Conservation (phyloP, 768 basidiomycete genomes). For the Lyophyllum semitale region DNA sequence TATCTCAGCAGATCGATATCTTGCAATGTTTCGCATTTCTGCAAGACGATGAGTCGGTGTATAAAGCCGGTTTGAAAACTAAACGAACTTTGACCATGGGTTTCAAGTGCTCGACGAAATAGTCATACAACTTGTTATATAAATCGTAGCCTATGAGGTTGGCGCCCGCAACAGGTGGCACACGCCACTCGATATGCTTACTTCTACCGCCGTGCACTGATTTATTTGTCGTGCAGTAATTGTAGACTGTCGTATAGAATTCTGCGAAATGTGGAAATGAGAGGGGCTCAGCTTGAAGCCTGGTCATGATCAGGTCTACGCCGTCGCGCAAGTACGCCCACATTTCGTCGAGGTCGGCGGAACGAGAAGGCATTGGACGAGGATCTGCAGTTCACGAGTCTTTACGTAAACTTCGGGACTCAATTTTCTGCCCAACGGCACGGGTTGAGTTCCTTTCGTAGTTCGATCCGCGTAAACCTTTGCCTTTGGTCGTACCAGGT, state of each 20-base stretch:
- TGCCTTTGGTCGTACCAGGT: too few species aligned
- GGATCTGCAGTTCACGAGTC: conserved; percentile 11
- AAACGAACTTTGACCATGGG: too few species aligned
- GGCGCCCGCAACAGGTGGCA: conserved; percentile 62
- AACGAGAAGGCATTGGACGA: conserved; percentile 59
- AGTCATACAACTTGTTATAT: conserved; percentile 89
- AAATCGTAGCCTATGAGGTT: conserved; percentile 98
- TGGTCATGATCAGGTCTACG: conserved; percentile 92
- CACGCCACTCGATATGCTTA: conserved; percentile 37
- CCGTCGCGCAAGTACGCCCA: conserved; percentile 84
- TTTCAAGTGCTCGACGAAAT: too few species aligned
- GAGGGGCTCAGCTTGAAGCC: conserved; percentile 79
- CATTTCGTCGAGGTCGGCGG: conserved; percentile 80
- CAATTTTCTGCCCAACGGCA: too few species aligned
- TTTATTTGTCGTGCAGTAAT: conserved; percentile 95
- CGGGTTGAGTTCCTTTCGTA: too few species aligned
- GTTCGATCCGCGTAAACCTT: too few species aligned
- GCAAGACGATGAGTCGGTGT: conserved; percentile 10
- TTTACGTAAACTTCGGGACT: too few species aligned
- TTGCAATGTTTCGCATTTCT: too few species aligned
- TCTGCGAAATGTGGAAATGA: conserved; percentile 75
- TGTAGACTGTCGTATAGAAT: conserved; percentile 91
- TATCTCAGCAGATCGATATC: conserved; percentile 88
- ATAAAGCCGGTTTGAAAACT: background rate
- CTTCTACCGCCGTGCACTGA: conserved; percentile 71